Percentiles rank a stretch among this genome's conserved stretches.
phyloP scores from a whole-genome alignment of 495 filamentous ascomycete genomes.

The Neurospora sp. region DNA sequence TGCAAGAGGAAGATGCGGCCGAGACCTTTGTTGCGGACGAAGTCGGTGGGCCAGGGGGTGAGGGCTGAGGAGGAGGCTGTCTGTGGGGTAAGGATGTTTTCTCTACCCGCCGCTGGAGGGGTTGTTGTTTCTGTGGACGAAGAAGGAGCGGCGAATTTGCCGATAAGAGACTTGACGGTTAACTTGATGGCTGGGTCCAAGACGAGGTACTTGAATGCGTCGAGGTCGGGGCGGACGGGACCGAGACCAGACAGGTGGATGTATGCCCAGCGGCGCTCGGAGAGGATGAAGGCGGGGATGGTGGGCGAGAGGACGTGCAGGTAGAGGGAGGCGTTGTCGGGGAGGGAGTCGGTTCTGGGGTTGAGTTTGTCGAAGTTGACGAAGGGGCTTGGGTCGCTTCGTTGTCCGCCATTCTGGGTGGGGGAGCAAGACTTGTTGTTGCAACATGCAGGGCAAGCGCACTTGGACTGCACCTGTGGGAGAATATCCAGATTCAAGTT shows the following conservation, averaged over 20 bases:
- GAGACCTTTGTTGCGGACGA: conserved; percentile 36
- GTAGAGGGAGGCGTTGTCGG: conserved; percentile 21
- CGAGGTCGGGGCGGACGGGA: conserved; percentile 13
- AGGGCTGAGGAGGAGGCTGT: conserved; percentile 20
- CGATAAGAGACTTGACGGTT: conserved; percentile 32
- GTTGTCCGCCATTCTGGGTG: neutral
- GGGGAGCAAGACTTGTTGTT: neutral
- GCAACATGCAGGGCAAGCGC: conserved; percentile 20
- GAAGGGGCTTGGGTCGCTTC: conserved; percentile 14
- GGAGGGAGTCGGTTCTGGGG: conserved; percentile 16
- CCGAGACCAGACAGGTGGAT: conserved; percentile 11
- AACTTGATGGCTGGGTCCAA: conserved; percentile 30
- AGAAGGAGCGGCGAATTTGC: conserved; percentile 17
- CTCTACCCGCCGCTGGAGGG: neutral
- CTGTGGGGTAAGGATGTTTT: neutral
- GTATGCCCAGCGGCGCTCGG: conserved; percentile 25
- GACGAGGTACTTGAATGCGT: conserved; percentile 31
- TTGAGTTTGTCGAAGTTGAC: conserved; percentile 26
- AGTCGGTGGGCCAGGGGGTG: conserved; percentile 28
- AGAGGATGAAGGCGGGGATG: conserved; percentile 28
- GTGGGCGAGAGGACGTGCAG: conserved; percentile 21
- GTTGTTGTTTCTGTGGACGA: neutral
- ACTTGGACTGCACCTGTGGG: conserved; percentile 21
- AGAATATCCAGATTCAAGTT: conserved; percentile 15
- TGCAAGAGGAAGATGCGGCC: conserved; percentile 44